Base-by-base conservation (phyloP, 352 stramenopile species). In the Phytopythium aichiense region DNA sequence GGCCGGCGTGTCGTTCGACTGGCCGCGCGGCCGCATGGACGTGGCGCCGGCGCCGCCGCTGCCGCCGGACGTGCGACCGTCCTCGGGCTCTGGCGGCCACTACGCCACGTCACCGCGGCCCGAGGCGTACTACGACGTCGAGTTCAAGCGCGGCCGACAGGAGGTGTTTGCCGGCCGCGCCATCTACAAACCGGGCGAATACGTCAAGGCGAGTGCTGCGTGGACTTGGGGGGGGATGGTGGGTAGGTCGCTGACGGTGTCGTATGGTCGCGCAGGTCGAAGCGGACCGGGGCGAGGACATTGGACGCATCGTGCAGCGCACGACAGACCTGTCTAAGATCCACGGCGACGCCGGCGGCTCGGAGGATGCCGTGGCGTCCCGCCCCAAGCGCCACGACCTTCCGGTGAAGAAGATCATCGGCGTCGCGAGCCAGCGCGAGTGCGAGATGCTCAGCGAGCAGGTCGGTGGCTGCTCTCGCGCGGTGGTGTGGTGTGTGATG, bases 271-370 rank as follows among this genome's bases (percentile, higher is more conserved):
- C 7, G 48, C 54, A 98, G 87, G 97, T 99, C 45, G 97, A 99
- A 73, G 97, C 96, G 22, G 97, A 99, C 70, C 92, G 97, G 25
- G 97, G 97, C 51, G 96, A 99, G 71, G 97, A 99, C 77, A 95
- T 99, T 61, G 97, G 97, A 6, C 79, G 77, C 13, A 95, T 99
- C 58, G 87, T 98, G 22, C 80, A 98, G 63, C 82, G 85, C 48
- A 89, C 90, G 28, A 85, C 83, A 4, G 85, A 97, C 15, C 55
- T 96, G 7, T 77, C 92, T 2, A 96, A 97, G 68, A 77, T 88
- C 56, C 72, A 71, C 55, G 45, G 62, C 13, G 77, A 91, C 6
- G 63, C 63, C 9, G 49, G 71, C 13, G 64, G 51, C 13, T 51
- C 68, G 0, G 81, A 92, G 2, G 55, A 60, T 2, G 79, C 89